phyloP scores from a whole-genome alignment of 2,329 filamentous ascomycete genomes.

The Penicillium sp. region DNA sequence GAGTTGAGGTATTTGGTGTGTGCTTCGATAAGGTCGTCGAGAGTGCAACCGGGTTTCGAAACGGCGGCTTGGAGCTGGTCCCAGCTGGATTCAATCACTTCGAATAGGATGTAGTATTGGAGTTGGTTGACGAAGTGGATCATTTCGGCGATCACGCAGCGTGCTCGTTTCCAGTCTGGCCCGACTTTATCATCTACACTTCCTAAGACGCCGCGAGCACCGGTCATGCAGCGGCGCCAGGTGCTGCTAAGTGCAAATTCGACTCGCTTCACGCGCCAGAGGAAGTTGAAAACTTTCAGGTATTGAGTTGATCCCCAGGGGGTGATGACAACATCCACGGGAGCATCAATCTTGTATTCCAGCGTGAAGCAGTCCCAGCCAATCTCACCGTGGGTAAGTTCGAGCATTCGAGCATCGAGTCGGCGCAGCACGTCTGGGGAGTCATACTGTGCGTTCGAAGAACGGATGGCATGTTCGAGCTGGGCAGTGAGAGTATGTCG shows the following conservation, averaged over 20 bases:
- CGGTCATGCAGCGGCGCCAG: slow-evolving; percentile 95
- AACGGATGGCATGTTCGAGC: slow-evolving; percentile 92
- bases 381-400: slow-evolving; percentile 92
- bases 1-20: slow-evolving; percentile 87
- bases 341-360: slow-evolving; percentile 96
- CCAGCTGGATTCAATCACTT: slow-evolving; percentile 97
- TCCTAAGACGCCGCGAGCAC: slow-evolving; percentile 83
- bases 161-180: slow-evolving; percentile 83
- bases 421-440: slow-evolving; percentile 85
- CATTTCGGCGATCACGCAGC: slow-evolving; percentile 92
- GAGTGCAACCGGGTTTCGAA: slow-evolving; percentile 78
- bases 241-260: slow-evolving; percentile 89
- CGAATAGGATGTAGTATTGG: slow-evolving; percentile 97
- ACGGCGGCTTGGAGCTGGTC: slow-evolving; percentile 81
- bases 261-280: slow-evolving; percentile 97
- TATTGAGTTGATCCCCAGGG: slow-evolving; percentile 95
- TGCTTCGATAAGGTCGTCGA: slow-evolving; percentile 91
- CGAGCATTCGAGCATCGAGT: slow-evolving; percentile 95
- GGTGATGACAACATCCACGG: slow-evolving; percentile 94
- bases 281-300: slow-evolving; percentile 97
- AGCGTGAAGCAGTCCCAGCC: slow-evolving; percentile 99
- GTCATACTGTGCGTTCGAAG: slow-evolving; percentile 96
- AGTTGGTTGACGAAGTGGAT: slow-evolving; percentile 96
- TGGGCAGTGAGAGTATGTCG: slow-evolving; percentile 96
- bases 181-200: slow-evolving; percentile 70